phyloP scores from a whole-genome alignment of 2,329 filamentous ascomycete genomes.

The Arthrobotrys pseudoclavata region DNA sequence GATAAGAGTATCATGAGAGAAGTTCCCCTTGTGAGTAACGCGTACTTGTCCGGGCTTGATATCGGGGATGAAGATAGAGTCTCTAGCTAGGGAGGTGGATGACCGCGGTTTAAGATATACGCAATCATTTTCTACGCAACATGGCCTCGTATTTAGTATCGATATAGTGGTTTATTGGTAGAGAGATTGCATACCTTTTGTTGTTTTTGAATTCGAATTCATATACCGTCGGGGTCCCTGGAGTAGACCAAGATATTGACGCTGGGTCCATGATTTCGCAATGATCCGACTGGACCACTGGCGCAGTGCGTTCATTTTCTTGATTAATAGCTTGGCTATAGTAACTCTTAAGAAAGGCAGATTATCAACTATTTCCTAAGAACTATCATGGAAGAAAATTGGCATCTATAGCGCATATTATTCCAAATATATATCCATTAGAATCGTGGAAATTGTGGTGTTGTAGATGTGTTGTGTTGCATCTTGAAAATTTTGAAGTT shows the following conservation, averaged over 20 bases:
- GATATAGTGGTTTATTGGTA: not conserved
- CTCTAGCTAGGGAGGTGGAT: conserved; percentile 19
- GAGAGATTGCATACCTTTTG: conserved; percentile 17
- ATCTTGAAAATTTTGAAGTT: conserved; percentile 59
- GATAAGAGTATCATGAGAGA: conserved; percentile 74
- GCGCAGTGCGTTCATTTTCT: conserved; percentile 28
- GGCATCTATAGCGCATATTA: not conserved
- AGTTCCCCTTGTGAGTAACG: conserved; percentile 68
- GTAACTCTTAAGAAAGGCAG: not conserved
- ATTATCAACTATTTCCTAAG: not conserved
- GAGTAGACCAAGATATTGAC: conserved; percentile 5
- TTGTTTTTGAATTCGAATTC: conserved; percentile 38
- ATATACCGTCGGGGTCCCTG: conserved; percentile 30
- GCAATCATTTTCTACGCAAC: conserved; percentile 39
- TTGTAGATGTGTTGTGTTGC: conserved; percentile 50
- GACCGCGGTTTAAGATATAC: conserved; percentile 43
- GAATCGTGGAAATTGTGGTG: not conserved
- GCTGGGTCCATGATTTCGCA: conserved; percentile 6
- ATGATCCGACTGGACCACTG: conserved; percentile 8
- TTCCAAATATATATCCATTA: not conserved
- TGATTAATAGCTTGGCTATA: not conserved
- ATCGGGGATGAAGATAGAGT: conserved; percentile 63
- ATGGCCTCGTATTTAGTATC: not conserved
- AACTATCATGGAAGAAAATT: not conserved
- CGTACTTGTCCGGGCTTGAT: conserved; percentile 65